Conservation (phyloP, 495 filamentous ascomycete genomes). For the Tetracladium marchalianum region DNA sequence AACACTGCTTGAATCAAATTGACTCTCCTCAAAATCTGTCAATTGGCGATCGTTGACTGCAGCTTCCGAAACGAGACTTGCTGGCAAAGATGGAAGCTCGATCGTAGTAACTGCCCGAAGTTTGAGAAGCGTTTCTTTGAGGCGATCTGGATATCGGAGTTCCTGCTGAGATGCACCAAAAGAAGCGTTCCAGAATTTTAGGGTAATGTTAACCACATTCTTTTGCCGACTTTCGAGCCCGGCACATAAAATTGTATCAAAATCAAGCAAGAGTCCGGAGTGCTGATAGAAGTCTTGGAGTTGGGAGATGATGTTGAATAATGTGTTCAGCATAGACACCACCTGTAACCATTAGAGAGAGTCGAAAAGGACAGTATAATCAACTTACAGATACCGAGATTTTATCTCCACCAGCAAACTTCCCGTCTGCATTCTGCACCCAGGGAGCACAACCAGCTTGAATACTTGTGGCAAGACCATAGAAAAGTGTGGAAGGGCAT, state of each 20-base stretch:
- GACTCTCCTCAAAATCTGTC: conserved; percentile 7
- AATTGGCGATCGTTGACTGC: conserved; percentile 7
- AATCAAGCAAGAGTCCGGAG: conserved; percentile 28
- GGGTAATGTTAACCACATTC: conserved; percentile 38
- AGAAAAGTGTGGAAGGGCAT: conserved; percentile 6
- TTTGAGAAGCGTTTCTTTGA: conserved; percentile 37
- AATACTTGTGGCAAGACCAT: conserved; percentile 22
- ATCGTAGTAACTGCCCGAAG: conserved; percentile 36
- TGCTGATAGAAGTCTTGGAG: conserved; percentile 12
- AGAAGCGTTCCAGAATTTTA: conserved; percentile 49
- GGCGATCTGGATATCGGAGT: conserved; percentile 34
- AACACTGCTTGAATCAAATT: conserved; percentile 5
- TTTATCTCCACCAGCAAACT: conserved; percentile 6
- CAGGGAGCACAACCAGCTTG: conserved; percentile 51
- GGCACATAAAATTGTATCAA: conserved; percentile 44
- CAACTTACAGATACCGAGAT: conserved; percentile 14
- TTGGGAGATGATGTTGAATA: conserved; percentile 20
- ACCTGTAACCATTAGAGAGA: conserved; percentile 8
- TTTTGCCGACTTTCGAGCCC: conserved; percentile 47
- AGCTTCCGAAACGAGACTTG: conserved; percentile 23
- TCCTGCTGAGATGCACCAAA: conserved; percentile 34
- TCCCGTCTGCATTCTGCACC: conserved; percentile 40
- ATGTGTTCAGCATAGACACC: conserved; percentile 32
- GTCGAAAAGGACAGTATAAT: background rate
- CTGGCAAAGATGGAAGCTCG: conserved; percentile 34